A percentile compares a stretch with the other conserved stretches of the same genome.
Evolutionary conservation across 2,329 filamentous ascomycete species (phyloP).

Genomic region (Claviceps pazoutovae): DNA sequence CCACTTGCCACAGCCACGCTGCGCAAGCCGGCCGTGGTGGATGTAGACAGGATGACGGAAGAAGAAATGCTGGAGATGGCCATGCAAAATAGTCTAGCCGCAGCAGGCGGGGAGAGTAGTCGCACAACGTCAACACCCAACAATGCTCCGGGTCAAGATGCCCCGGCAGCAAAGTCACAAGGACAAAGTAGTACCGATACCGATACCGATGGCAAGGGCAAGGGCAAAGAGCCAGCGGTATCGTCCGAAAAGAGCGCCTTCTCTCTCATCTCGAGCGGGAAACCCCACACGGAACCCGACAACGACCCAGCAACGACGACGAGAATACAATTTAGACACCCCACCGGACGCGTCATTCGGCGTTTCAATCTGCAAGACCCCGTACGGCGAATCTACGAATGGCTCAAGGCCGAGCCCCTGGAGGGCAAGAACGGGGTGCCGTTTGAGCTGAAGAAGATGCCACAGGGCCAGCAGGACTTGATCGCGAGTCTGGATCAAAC

Average conservation of each 20-base stretch:
- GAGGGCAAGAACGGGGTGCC: constrained; percentile 63
- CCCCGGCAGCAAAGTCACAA: constrained; percentile 62
- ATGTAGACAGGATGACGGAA: constrained; percentile 82
- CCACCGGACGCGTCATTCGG: constrained; percentile 71
- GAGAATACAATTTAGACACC: constrained; percentile 83
- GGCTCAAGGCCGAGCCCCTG: constrained; percentile 80
- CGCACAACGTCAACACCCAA: constrained; percentile 30
- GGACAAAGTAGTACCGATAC: constrained; percentile 12
- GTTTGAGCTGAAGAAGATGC: constrained; percentile 81
- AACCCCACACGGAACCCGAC: constrained; percentile 65
- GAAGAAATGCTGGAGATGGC: constrained; percentile 96
- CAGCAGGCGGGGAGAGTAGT: constrained; percentile 19
- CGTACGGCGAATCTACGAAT: constrained; percentile 82
- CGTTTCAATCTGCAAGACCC: constrained; percentile 66
- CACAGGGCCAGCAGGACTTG: constrained; percentile 57
- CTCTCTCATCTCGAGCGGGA: constrained; percentile 54
- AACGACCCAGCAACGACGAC: constrained; percentile 59
- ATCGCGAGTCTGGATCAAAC: constrained; percentile 60
- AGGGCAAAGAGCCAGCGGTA: constrained; percentile 33
- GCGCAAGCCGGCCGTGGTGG: constrained; percentile 53
- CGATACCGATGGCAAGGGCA: constrained; percentile 44
- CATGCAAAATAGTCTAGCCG: constrained; percentile 70
- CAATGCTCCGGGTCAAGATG: constrained; percentile 68
- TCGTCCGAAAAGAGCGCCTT: constrained; percentile 40
- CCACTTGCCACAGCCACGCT: constrained; percentile 58